phyloP scores from a whole-genome alignment of 2,329 filamentous ascomycete species.

The Microdochium paspali region DNA sequence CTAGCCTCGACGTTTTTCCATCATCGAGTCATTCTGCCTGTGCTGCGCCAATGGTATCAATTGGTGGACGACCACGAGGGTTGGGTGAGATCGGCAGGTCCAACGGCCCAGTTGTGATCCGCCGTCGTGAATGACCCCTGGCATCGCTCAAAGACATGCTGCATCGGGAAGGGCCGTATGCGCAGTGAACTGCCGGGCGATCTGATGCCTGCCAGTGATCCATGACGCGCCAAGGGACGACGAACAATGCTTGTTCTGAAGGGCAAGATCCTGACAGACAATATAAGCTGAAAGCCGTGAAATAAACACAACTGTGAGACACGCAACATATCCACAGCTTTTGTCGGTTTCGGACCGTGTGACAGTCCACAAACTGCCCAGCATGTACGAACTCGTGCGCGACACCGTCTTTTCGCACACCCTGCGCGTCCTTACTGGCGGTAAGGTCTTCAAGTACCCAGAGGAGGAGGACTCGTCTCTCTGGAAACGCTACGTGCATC shows the following conservation, averaged over 20 bases:
- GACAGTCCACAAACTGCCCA: background rate
- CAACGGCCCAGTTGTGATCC: background rate
- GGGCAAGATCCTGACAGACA: too few species aligned
- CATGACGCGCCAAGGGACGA: background rate
- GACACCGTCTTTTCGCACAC: conserved; percentile 29
- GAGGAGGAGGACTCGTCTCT: conserved; percentile 36
- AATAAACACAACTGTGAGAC: too few species aligned
- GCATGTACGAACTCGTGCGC: conserved; percentile 21
- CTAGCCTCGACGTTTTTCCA: background rate
- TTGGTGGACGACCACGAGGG: background rate
- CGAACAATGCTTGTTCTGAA: too few species aligned
- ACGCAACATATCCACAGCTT: too few species aligned
- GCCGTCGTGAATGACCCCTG: background rate
- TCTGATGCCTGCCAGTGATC: background rate
- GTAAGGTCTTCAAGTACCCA: conserved; percentile 27
- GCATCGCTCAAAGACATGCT: background rate
- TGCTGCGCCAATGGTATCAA: background rate
- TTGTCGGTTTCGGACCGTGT: too few species aligned
- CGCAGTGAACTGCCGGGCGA: background rate
- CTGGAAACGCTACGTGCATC: conserved; percentile 37
- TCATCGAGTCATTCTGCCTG: background rate
- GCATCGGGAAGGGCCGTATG: background rate
- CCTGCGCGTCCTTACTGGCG: conserved; percentile 26
- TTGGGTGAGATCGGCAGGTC: too few species aligned
- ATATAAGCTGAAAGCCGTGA: too few species aligned